These are phyloP conservation scores for Neofusicoccum ribis DNA, from an alignment of 2,329 filamentous ascomycete genomes.

Conservation along the genomic window DNA sequence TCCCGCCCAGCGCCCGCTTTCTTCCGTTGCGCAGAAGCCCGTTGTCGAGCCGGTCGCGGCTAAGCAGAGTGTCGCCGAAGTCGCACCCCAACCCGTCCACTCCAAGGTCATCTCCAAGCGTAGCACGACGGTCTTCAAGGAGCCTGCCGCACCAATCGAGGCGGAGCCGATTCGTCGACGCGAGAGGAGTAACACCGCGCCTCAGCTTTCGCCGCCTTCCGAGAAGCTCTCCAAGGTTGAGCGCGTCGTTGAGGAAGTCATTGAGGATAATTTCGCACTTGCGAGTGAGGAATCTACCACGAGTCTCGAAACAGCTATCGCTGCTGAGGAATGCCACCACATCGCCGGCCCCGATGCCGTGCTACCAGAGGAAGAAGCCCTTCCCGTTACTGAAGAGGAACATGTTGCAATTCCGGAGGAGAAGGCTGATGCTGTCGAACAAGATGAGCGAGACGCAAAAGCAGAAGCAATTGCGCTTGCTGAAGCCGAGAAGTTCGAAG, in stretches of 20 bases:
- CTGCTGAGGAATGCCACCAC: slow-evolving; percentile 18
- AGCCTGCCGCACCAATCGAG: slow-evolving; percentile 28
- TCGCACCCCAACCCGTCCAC: neutral
- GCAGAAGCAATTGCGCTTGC: slow-evolving; percentile 25
- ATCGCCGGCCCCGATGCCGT: neutral
- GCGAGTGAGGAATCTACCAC: slow-evolving; percentile 13
- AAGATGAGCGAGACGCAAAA: slow-evolving; percentile 37
- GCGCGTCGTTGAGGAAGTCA: neutral
- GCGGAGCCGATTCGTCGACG: slow-evolving; percentile 2
- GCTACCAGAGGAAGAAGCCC: slow-evolving; percentile 20
- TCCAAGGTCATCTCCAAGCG: slow-evolving; percentile 10
- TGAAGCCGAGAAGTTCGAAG: slow-evolving; percentile 56
- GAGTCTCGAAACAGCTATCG: slow-evolving; percentile 17
- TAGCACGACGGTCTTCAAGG: slow-evolving; percentile 55
- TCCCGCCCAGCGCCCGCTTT: slow-evolving; percentile 14
- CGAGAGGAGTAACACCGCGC: slow-evolving; percentile 15
- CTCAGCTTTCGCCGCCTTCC: slow-evolving; percentile 15
- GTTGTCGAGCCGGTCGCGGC: neutral
- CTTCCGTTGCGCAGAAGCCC: slow-evolving; percentile 6
- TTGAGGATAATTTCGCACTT: neutral
- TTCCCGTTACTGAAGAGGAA: slow-evolving; percentile 20
- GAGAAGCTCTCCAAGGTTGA: slow-evolving; percentile 1
- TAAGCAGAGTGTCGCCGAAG: neutral
- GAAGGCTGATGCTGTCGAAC: slow-evolving; percentile 36
- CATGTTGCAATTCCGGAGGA: slow-evolving; percentile 33